Evolutionary conservation across 1,139 yeast genomes (phyloP).

Genomic region (Sugiyamaella japonica): DNA sequence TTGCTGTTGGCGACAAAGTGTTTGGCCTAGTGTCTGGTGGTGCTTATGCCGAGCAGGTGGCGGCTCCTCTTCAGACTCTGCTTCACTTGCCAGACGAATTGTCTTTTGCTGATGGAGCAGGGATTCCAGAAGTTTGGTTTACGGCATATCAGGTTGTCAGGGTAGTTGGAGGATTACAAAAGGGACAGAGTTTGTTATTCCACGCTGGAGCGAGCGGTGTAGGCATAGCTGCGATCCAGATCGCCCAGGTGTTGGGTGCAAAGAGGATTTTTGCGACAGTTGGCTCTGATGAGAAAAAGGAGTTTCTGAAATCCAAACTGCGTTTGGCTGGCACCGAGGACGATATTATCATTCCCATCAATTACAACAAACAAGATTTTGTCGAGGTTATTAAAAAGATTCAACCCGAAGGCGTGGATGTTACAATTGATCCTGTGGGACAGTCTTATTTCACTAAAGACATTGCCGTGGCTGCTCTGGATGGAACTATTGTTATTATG

Average conservation of each 20-base stretch:
- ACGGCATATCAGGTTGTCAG: slow-evolving; percentile 41
- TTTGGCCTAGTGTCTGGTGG: slow-evolving; percentile 43
- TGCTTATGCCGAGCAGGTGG: slow-evolving; percentile 42
- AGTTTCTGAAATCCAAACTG: slow-evolving; percentile 27
- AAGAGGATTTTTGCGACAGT: slow-evolving; percentile 40
- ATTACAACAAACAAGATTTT: slow-evolving; percentile 34
- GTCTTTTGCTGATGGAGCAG: slow-evolving; percentile 36
- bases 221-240: slow-evolving; percentile 41
- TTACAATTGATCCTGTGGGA: slow-evolving; percentile 42
- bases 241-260: slow-evolving; percentile 42
- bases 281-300: slow-evolving; percentile 34
- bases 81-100: slow-evolving; percentile 33
- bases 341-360: slow-evolving; percentile 36
- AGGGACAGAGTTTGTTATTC: slow-evolving; percentile 36
- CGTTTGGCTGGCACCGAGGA: slow-evolving; percentile 24
- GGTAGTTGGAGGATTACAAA: slow-evolving; percentile 33
- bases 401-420: slow-evolving; percentile 36
- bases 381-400: slow-evolving; percentile 29
- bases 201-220: slow-evolving; percentile 43
- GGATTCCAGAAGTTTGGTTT: slow-evolving; percentile 43
- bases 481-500: slow-evolving; percentile 38
- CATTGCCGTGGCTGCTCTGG: slow-evolving; percentile 32
- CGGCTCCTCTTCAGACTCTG: slow-evolving; percentile 34
- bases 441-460: slow-evolving; percentile 32
- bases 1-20: slow-evolving; percentile 40